These are phyloP conservation scores for Metschnikowia henanensis DNA, from an alignment of 805 yeast species.

Conservation along the genomic window DNA sequence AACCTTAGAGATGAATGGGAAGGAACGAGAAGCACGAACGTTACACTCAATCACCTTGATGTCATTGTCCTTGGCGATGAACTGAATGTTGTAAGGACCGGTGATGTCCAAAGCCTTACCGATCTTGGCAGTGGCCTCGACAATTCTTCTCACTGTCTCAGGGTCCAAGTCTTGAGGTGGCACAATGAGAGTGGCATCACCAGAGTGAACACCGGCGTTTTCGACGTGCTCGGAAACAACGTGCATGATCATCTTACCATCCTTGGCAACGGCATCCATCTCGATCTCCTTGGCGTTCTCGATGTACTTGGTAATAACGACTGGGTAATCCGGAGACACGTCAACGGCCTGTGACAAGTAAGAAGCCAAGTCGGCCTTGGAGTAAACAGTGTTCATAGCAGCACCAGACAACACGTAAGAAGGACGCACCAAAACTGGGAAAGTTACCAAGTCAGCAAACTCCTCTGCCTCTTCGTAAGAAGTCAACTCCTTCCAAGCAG, in stretches of 20 bases:
- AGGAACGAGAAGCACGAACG: slow-evolving; percentile 98
- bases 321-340: slow-evolving; percentile 97
- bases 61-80: slow-evolving; percentile 92
- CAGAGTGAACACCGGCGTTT: slow-evolving; percentile 99
- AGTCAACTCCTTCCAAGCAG: slow-evolving; percentile 98
- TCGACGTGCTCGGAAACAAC: slow-evolving; percentile 98
- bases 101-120: slow-evolving; percentile 94
- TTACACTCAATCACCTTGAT: slow-evolving; percentile 98
- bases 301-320: slow-evolving; percentile 93
- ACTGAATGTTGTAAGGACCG: slow-evolving; percentile 97
- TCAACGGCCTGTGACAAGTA: slow-evolving; percentile 94
- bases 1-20: slow-evolving; percentile 98
- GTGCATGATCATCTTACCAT: slow-evolving; percentile 94
- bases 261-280: slow-evolving; percentile 97
- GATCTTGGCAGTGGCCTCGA: slow-evolving; percentile 93
- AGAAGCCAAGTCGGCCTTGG: slow-evolving; percentile 82
- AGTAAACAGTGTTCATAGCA: slow-evolving; percentile 96
- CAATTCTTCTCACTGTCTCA: slow-evolving; percentile 88
- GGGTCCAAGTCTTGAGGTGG: slow-evolving; percentile 96
- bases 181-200: slow-evolving; percentile 96
- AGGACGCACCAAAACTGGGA: slow-evolving; percentile 97
- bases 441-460: slow-evolving; percentile 86
- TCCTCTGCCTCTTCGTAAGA: slow-evolving; percentile 89
- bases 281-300: slow-evolving; percentile 98
- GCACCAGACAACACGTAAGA: slow-evolving; percentile 98